Conservation (phyloP, 2,329 filamentous ascomycete genomes). For the Colletotrichum lini region DNA sequence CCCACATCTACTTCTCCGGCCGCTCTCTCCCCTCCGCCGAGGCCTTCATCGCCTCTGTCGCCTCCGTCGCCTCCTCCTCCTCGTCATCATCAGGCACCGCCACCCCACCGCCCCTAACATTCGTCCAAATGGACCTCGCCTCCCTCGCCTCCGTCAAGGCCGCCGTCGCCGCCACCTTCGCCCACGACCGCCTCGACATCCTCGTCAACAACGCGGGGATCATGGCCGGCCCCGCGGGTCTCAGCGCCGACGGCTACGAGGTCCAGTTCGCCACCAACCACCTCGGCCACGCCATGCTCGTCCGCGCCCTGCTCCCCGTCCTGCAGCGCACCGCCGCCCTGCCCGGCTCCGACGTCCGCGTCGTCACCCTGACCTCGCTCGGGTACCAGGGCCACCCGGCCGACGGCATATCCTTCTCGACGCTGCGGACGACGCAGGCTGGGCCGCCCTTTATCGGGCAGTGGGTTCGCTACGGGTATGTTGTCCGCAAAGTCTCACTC, state of each 20-base stretch:
- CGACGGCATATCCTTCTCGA: slow-evolving; percentile 30
- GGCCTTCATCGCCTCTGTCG: slow-evolving; percentile 57
- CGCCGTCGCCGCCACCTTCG: slow-evolving; percentile 30
- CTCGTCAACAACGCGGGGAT: slow-evolving; percentile 52
- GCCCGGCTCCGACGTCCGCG: slow-evolving; percentile 29
- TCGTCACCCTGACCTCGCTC: slow-evolving; percentile 32
- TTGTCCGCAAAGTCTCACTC: background rate
- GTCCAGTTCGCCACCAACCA: slow-evolving; percentile 47
- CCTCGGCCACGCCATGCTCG: slow-evolving; percentile 41
- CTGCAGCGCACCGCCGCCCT: slow-evolving; percentile 22
- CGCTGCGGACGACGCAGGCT: slow-evolving; percentile 15
- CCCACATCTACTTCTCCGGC: slow-evolving; percentile 68
- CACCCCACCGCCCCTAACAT: slow-evolving; percentile 45
- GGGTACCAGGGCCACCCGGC: slow-evolving; percentile 43
- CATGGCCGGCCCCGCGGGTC: slow-evolving; percentile 26
- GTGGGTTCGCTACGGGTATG: slow-evolving; percentile 49
- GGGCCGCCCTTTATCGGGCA: slow-evolving; percentile 19
- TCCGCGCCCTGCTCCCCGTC: slow-evolving; percentile 46
- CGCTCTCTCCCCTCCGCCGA: slow-evolving; percentile 60
- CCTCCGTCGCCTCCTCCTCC: background rate
- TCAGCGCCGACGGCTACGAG: slow-evolving; percentile 46
- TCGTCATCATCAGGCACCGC: slow-evolving; percentile 36
- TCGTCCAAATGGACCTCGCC: slow-evolving; percentile 63
- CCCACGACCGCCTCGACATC: slow-evolving; percentile 57
- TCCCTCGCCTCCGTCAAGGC: slow-evolving; percentile 61